These are phyloP conservation scores for Alternaria sp. DNA, from an alignment of 2,329 filamentous ascomycete genomes.

Conservation along the genomic window DNA sequence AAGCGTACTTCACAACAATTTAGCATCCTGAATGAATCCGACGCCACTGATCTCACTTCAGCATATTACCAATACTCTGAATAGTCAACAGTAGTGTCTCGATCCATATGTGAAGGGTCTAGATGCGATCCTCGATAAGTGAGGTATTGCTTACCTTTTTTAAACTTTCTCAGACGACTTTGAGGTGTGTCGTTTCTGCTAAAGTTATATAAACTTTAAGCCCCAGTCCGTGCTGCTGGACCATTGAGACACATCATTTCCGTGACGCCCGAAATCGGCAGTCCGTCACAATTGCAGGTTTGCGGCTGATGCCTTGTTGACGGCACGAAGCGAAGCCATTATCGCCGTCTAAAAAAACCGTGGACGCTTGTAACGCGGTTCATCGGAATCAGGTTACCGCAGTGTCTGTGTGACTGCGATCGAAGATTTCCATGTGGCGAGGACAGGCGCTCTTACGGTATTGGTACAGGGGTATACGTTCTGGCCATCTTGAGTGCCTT, in stretches of 20 bases:
- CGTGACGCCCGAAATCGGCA: slow-evolving; percentile 5
- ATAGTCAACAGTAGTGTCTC: neutral
- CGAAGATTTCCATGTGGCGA: neutral
- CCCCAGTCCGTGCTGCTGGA: slow-evolving; percentile 5
- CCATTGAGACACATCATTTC: slow-evolving; percentile 3
- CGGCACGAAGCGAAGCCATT: slow-evolving; percentile 5
- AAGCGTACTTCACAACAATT: neutral
- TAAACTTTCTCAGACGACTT: neutral
- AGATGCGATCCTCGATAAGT: neutral
- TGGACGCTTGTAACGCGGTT: slow-evolving; percentile 11
- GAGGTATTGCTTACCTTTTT: neutral
- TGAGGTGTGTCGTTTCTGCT: neutral
- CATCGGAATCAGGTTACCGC: slow-evolving; percentile 11
- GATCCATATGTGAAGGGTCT: neutral
- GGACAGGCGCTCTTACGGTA: slow-evolving; percentile 1
- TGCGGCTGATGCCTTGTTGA: slow-evolving; percentile 5
- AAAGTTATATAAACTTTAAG: slow-evolving; percentile 5
- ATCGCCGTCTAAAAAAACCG: slow-evolving; percentile 1
- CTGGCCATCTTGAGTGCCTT: neutral
- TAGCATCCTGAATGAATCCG: neutral
- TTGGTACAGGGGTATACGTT: neutral
- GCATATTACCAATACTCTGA: neutral
- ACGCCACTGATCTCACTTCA: neutral
- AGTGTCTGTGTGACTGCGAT: slow-evolving; percentile 3
- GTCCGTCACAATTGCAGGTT: slow-evolving; percentile 13